A percentile compares a stretch with the other conserved stretches of the same genome.
Evolutionary conservation across 257 asterid species (phyloP).

Genomic region (Solanum raphanifolium): DNA sequence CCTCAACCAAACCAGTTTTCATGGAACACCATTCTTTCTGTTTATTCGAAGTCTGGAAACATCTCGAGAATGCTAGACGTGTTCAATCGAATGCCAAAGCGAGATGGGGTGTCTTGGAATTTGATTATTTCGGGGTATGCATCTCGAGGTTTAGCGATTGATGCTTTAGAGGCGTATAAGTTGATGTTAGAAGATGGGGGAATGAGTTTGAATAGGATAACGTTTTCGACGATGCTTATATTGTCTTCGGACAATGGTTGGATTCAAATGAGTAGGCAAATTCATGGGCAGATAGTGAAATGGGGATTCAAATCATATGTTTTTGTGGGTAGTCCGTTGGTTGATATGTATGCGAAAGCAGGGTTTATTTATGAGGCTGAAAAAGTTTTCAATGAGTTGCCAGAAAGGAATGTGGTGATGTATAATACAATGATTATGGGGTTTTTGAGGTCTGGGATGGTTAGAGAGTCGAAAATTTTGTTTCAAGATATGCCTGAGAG

Average conservation of each 20-base stretch:
- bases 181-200: slow-evolving; percentile 52
- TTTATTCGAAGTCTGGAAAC: slow-evolving; percentile 57
- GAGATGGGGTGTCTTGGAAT: slow-evolving; percentile 92
- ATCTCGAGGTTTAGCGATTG: slow-evolving; percentile 31
- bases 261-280: slow-evolving; percentile 50
- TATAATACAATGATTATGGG: slow-evolving; percentile 32
- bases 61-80: slow-evolving; percentile 37
- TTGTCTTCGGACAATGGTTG: slow-evolving; percentile 56
- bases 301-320: slow-evolving; percentile 57
- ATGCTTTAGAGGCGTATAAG: slow-evolving; percentile 59
- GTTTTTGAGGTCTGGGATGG: slow-evolving; percentile 27
- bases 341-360: slow-evolving; percentile 79
- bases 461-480: slow-evolving; percentile 26
- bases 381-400: slow-evolving; percentile 37
- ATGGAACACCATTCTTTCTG: slow-evolving; percentile 75
- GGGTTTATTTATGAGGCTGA: slow-evolving; percentile 48
- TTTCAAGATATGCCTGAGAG: slow-evolving; percentile 54
- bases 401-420: slow-evolving; percentile 30
- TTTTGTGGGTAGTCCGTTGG: slow-evolving; percentile 75
- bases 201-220: slow-evolving; percentile 54
- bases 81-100: slow-evolving; percentile 43
- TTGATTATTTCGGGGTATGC: slow-evolving; percentile 68
- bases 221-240: slow-evolving; percentile 52
- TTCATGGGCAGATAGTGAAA: slow-evolving; percentile 77
- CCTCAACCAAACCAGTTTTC: slow-evolving; percentile 53